A percentile compares a stretch with the other conserved stretches of the same genome.
Evolutionary conservation across 2,329 filamentous ascomycete genomes (phyloP).

Genomic region (Balansia obtecta): DNA sequence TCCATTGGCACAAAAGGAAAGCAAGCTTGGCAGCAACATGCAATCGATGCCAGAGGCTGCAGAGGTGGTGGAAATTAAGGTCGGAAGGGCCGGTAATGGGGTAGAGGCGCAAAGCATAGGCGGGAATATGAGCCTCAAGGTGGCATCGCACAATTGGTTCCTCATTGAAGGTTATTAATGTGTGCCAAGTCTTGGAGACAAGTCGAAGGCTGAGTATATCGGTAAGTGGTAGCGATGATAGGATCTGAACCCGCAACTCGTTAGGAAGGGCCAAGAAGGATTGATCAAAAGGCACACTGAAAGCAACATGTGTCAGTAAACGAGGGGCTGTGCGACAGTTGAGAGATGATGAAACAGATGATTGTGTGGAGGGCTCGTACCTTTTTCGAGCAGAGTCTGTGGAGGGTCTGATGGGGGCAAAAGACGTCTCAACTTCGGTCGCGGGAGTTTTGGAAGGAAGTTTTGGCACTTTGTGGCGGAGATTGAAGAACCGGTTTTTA

Average conservation of each 20-base stretch:
- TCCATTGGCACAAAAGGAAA: constrained; percentile 49
- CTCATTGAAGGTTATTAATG: constrained; percentile 47
- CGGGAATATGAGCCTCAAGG: constrained; percentile 44
- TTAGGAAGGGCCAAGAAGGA: constrained; percentile 46
- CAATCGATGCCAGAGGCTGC: constrained; percentile 52
- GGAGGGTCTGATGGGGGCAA: constrained; percentile 9
- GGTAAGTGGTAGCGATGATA: constrained; percentile 45
- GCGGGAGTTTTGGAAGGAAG: constrained; percentile 21
- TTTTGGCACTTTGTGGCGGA: constrained; percentile 27
- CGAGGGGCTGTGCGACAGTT: neutral
- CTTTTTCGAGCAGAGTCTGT: constrained; percentile 20
- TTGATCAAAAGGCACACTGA: constrained; percentile 37
- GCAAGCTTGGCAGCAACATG: constrained; percentile 53
- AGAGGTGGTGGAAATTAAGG: constrained; percentile 48
- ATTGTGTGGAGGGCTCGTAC: constrained; percentile 9
- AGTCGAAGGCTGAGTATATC: constrained; percentile 47
- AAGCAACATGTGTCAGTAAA: constrained; percentile 11
- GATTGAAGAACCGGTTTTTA: constrained; percentile 29
- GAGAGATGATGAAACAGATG: neutral
- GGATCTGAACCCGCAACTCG: constrained; percentile 51
- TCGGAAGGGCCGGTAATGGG: constrained; percentile 34
- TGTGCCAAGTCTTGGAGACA: constrained; percentile 46
- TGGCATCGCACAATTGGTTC: constrained; percentile 49
- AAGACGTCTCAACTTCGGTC: constrained; percentile 8
- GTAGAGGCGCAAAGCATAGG: constrained; percentile 48